phyloP scores from a whole-genome alignment of 192 early-diverging fungal species.

The Entophlyctis helioformis region DNA sequence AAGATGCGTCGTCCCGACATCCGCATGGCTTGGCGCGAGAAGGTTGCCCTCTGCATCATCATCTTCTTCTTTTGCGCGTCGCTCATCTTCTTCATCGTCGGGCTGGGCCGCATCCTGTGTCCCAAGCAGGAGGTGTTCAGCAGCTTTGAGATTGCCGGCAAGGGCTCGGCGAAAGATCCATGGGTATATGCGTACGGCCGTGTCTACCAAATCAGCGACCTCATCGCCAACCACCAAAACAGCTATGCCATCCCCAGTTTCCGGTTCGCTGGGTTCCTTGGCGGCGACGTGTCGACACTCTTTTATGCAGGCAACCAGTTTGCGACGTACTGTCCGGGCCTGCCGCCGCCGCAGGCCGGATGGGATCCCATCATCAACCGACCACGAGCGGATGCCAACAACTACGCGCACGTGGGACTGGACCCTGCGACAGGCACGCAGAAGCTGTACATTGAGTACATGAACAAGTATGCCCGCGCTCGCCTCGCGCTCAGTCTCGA shows the following conservation, averaged over 20 bases:
- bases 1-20: constrained; percentile 78
- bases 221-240: constrained; percentile 19
- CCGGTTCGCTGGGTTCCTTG: constrained; percentile 15
- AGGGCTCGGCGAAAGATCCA: constrained; percentile 14
- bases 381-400: neutral
- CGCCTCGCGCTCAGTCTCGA: constrained; percentile 27
- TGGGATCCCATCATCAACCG: constrained; percentile 17
- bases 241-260: constrained; percentile 17
- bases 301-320: constrained; percentile 27
- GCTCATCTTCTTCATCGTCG: constrained; percentile 82
- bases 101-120: constrained; percentile 72
- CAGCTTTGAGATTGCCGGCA: constrained; percentile 15
- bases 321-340: constrained; percentile 25
- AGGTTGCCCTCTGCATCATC: constrained; percentile 64
- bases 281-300: constrained; percentile 28
- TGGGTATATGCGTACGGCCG: constrained; percentile 35
- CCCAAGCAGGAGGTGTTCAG: constrained; percentile 52
- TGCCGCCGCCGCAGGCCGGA: constrained; percentile 7
- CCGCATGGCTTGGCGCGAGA: constrained; percentile 93
- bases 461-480: constrained; percentile 36
- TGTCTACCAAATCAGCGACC: constrained; percentile 21
- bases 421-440: constrained; percentile 10
- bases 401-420: neutral
- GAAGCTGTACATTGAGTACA: constrained; percentile 30
- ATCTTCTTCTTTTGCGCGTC: constrained; percentile 65